phyloP scores from a whole-genome alignment of 805 yeast species.

The Saccharomycopsis sp. region DNA sequence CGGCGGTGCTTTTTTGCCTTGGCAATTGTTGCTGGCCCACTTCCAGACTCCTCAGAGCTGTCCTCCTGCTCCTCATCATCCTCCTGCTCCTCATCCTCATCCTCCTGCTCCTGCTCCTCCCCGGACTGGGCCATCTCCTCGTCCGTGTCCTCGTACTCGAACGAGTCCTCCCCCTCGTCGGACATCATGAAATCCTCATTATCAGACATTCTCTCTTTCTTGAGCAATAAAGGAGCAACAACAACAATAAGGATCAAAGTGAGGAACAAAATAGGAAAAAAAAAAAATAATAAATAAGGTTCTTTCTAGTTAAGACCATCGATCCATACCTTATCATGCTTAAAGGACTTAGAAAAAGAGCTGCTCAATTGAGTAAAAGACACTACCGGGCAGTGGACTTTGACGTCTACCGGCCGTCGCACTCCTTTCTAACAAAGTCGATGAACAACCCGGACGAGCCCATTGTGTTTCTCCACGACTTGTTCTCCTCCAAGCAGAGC shows the following conservation, averaged over 20 bases:
- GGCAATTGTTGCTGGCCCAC: no score
- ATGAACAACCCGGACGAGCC: constrained; percentile 20
- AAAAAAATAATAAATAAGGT: no score
- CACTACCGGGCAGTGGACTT: no score
- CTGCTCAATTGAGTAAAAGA: no score
- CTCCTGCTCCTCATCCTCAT: constrained; percentile 11
- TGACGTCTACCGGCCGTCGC: constrained; percentile 14
- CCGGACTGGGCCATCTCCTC: constrained; percentile 20
- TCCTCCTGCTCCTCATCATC: not conserved
- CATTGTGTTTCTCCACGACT: constrained; percentile 16
- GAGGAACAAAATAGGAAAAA: no score
- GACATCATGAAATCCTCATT: constrained; percentile 21
- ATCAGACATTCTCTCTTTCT: constrained; percentile 20
- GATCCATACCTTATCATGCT: no score
- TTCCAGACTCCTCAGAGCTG: no score
- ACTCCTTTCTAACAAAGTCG: constrained; percentile 16
- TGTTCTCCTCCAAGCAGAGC: constrained; percentile 6
- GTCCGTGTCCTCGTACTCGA: constrained; percentile 21
- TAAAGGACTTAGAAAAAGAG: no score
- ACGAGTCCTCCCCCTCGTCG: constrained; percentile 20
- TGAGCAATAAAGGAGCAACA: no score
- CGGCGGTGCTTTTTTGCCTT: not conserved
- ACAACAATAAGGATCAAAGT: no score
- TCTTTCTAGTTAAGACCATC: no score
- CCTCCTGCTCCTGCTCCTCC: constrained; percentile 20